Conservation (phyloP, 148 eudicot species). For the Vaccinium vitisidaea region DNA sequence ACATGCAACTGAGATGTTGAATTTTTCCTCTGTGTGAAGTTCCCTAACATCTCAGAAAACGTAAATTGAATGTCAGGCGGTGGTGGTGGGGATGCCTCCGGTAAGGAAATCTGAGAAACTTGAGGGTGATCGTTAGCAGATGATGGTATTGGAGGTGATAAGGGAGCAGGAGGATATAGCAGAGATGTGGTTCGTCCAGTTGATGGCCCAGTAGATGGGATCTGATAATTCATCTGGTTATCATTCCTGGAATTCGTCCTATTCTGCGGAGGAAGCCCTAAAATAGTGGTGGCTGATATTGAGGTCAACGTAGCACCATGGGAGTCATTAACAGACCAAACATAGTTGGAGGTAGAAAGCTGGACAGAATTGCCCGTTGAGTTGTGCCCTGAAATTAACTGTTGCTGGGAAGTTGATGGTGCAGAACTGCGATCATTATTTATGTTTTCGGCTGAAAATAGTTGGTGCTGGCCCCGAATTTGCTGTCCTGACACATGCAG, state of each 20-base stretch:
- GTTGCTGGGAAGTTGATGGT: too few relatives aligned
- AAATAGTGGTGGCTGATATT: too few relatives aligned
- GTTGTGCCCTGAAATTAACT: too few relatives aligned
- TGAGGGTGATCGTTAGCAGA: neutral
- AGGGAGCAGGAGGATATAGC: neutral
- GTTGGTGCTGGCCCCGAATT: neutral
- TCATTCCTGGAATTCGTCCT: too few relatives aligned
- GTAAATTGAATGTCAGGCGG: neutral
- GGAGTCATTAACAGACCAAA: too few relatives aligned
- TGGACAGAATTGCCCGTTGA: too few relatives aligned
- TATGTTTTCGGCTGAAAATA: neutral
- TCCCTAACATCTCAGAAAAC: neutral
- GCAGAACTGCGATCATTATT: neutral
- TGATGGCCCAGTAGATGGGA: neutral
- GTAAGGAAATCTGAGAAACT: neutral
- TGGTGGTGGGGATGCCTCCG: neutral
- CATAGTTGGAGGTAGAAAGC: too few relatives aligned
- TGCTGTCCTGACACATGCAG: neutral
- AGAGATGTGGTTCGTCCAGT: neutral
- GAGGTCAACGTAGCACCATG: too few relatives aligned
- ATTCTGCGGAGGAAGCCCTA: too few relatives aligned
- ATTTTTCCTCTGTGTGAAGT: neutral
- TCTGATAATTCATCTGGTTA: too few relatives aligned
- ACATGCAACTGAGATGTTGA: neutral
- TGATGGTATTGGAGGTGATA: neutral